Base-by-base conservation (phyloP, 2,329 filamentous ascomycete genomes). In the Cercospora sojina region DNA sequence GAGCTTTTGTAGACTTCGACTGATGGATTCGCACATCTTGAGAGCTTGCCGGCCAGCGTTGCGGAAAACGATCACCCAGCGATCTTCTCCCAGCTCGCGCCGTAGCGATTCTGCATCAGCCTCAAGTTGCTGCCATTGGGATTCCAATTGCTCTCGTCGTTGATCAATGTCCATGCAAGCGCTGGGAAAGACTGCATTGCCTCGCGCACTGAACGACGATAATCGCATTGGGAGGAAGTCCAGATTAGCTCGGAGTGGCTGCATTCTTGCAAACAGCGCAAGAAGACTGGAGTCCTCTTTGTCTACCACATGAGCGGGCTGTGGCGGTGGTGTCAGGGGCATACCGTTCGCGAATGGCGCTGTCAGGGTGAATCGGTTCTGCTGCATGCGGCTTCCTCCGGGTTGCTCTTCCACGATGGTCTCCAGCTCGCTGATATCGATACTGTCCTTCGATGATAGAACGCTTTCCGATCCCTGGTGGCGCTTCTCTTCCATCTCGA, bases 161-260 rank as follows among this genome's bases (percentile, higher is more conserved):
- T 90, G 89, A 66, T 93, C 90, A 5, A 99, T 82, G 77, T 98
- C 95, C 35, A 94, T 88, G 72, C 93, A 97, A 0, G 94, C 93
- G 8, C 91, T 95, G 0, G 95, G 94, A 73, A 99, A 97, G 7
- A 91, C 86, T 2, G 82, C 81, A 65, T 91, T 88, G 0, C 92
- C 95, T 69, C 93, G 87, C 2, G 86, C 83, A 73, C 94, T 88
- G 75, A 98, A 99, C 53, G 91, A 91, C 0, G 92, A 92, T 16
- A 99, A 81, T 62, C 94, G 86, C 94, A 98, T 98, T 1, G 95
- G 95, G 23, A 99, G 80, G 74, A 99, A 99, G 78, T 98, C 95
- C 35, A 99, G 83, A 0, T 93, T 97, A 1, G 95, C 95, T 63
- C 93, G 87, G 20, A 99, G 81, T 1, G 95, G 94, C 74, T 98